Conservation (phyloP, 2,329 filamentous ascomycete species). For the Rutstroemia sp. region DNA sequence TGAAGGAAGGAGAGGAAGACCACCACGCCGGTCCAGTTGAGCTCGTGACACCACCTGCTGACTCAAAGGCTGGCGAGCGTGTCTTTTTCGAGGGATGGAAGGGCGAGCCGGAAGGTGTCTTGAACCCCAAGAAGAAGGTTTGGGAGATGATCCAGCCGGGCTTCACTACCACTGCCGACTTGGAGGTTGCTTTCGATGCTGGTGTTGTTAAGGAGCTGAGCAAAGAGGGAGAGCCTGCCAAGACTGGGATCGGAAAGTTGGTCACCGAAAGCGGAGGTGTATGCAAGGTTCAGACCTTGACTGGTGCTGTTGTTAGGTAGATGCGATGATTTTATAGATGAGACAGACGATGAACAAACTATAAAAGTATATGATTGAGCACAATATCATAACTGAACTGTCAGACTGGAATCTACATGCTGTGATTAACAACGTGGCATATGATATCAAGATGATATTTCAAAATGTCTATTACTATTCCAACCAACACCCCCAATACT, state of each 20-base stretch:
- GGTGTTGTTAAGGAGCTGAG: constrained; percentile 67
- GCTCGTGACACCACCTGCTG: constrained; percentile 76
- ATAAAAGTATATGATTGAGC: not conserved
- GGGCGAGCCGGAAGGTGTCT: constrained; percentile 82
- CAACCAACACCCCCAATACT: not conserved
- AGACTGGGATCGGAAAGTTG: constrained; percentile 49
- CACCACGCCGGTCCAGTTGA: constrained; percentile 88
- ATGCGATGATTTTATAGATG: not conserved
- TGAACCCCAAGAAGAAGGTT: constrained; percentile 99
- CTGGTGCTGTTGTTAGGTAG: constrained; percentile 76
- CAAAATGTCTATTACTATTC: not conserved
- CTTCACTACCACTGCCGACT: constrained; percentile 76
- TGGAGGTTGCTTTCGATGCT: constrained; percentile 85
- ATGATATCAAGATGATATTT: not conserved
- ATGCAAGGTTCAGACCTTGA: constrained; percentile 77
- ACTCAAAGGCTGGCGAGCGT: constrained; percentile 72
- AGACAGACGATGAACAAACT: not conserved
- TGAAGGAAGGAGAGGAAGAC: constrained; percentile 74
- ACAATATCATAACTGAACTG: not conserved
- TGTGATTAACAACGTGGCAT: not conserved
- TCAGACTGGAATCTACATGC: not conserved
- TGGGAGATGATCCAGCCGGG: constrained; percentile 97
- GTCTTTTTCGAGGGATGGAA: constrained; percentile 94
- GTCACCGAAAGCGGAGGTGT: constrained; percentile 70
- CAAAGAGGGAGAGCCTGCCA: constrained; percentile 51